Base-by-base conservation (phyloP, 2,329 filamentous ascomycete genomes). In the Fusarium piperis region DNA sequence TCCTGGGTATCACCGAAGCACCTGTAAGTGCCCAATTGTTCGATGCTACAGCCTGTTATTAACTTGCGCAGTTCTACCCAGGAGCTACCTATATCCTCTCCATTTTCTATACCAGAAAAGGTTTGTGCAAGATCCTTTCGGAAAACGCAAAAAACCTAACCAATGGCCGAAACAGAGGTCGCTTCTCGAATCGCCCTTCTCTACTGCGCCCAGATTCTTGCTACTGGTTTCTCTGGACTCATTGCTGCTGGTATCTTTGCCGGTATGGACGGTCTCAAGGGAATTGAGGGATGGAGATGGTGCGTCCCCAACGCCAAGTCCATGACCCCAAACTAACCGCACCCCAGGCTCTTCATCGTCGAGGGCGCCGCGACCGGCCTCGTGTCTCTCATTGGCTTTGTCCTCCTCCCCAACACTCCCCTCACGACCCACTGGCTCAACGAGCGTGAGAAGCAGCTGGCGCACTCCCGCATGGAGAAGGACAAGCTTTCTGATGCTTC, bases 181-280 rank as follows among this genome's bases (percentile, higher is more conserved):
- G 89, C 87, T 6, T 82, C 91, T 33, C 84, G 90, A 5, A 91
- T 90, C 30, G 88, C 89, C 4, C 81, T 91, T 3, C 83, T 82
- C 2, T 82, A 86, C 68, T 89, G 89, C 2, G 92, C 90, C 0
- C 89, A 90, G 7, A 83, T 93, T 15, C 85, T 93, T 2, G 90
- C 89, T 1, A 91, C 90, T 1, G 91, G 91, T 0, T 92, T 93
- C 74, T 91, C 90, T 0, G 91, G 90, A 2, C 78, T 90, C 4
- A 87, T 90, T 35, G 86, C 87, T 0, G 88, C 87, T 0, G 88
- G 91, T 1, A 91, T 93, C 58, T 89, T 88, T 2, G 76, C 71
- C 12, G 77, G 77, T 3, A 62, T 78, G 61, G 77, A 78, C 10
- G 84, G 86, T 3, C 79, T 82, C 1, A 79, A 79, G 6, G 91